A percentile compares a stretch with the other conserved stretches of the same genome.
Conservation (phyloP, 2,329 filamentous ascomycete genomes). For the Trichoderma sp. region DNA sequence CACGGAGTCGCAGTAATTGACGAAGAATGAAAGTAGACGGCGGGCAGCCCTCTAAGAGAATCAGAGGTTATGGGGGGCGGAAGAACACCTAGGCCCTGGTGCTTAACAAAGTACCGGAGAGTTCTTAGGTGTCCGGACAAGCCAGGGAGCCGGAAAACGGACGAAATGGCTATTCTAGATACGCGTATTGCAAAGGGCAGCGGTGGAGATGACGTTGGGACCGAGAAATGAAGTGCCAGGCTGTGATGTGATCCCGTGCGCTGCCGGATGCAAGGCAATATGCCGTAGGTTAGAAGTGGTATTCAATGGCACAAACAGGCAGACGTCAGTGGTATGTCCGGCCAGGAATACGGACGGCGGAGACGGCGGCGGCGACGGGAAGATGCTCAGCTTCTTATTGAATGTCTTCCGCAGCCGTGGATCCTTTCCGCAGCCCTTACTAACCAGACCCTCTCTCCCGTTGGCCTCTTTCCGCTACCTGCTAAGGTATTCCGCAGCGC, state of each 20-base stretch:
- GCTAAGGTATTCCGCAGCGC: background rate
- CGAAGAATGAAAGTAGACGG: constrained; percentile 6
- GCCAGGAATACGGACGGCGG: background rate
- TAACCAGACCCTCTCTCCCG: background rate
- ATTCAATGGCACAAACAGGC: background rate
- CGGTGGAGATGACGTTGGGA: constrained; percentile 12
- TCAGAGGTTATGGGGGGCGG: constrained; percentile 2
- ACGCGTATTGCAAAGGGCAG: constrained; percentile 8
- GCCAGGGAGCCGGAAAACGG: constrained; percentile 11
- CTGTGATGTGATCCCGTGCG: background rate
- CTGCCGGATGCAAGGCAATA: background rate
- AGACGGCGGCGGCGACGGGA: constrained; percentile 7
- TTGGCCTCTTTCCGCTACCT: constrained; percentile 2
- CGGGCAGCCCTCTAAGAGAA: constrained; percentile 2
- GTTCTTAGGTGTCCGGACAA: constrained; percentile 9
- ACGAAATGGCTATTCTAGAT: constrained; percentile 9
- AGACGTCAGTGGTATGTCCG: background rate
- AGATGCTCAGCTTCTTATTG: background rate
- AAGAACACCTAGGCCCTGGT: background rate
- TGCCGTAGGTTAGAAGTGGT: background rate
- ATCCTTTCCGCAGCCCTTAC: background rate
- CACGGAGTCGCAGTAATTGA: constrained; percentile 4
- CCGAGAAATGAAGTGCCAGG: constrained; percentile 6
- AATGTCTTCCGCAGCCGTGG: constrained; percentile 9
- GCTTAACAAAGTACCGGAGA: constrained; percentile 11